Base-by-base conservation (phyloP, 2,329 filamentous ascomycete species). In the Fusarium pseudograminearum region DNA sequence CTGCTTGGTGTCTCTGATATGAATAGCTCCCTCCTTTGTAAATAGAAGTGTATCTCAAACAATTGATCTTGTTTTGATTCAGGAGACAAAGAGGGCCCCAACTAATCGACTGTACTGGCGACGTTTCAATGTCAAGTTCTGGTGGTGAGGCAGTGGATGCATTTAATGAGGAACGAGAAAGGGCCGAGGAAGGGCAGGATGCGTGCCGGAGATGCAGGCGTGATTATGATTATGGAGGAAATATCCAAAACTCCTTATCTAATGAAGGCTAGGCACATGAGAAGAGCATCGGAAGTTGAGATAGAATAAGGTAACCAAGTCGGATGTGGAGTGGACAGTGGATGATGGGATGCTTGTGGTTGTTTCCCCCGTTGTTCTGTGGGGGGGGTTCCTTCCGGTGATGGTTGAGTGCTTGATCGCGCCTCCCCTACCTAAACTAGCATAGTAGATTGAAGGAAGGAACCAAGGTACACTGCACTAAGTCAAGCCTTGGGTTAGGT, bases 131-230 rank as follows among this genome's bases (percentile, higher is more conserved):
- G 38, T 56, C 67, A 60, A 57, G 67, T 44, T 67, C 12, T 65
- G 51, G 24, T 56, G 50, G 31, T 67, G 56, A 64, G 41, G 45
- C 53, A 53, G 60, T 38, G 42, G 54, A 41, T 52, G 34, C 12
- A 36, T 52, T 52, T 41, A 24, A n/a, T 41, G 48, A 69, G 55
- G 45, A 67, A 71, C 67, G 62, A 61, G 67, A 61, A 70, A 70
- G 67, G 63, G 67, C 67, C 67, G 67, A 70, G 63, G 52, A 70
- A 70, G 63, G 63, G 67, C 63, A 69, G 64, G 64, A 63, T 64
- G 67, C 58, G 33, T 40, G 36, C 67, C 63, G 46, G 67, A 55
- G 34, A 48, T 65, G 26, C 42, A 56, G 33, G 48, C 28, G 24
- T 22, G 34, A 18, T 40, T 40, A 28, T 22, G 24, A 18, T 40